Conservation (phyloP, 345 rosid species). For the Rhodamnia rubescens region DNA sequence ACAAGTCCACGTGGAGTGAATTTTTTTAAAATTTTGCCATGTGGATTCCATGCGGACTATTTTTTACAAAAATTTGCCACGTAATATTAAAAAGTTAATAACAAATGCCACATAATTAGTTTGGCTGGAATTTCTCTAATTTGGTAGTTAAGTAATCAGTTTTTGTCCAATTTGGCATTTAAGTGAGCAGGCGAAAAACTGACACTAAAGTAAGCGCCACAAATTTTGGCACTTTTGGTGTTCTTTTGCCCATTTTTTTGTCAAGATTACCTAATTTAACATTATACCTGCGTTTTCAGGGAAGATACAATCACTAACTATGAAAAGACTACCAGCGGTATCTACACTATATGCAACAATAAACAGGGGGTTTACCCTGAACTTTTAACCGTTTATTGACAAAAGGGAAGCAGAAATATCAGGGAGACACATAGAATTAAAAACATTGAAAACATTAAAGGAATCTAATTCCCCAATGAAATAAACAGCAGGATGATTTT, state of each 20-base stretch:
- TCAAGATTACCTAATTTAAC: not conserved
- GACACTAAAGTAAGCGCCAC: no score
- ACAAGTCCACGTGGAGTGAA: no score
- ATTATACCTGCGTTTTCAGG: not conserved
- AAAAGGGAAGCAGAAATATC: not conserved
- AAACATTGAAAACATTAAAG: not conserved
- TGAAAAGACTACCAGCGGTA: not conserved
- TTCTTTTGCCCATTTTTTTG: not conserved
- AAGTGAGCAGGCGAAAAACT: no score
- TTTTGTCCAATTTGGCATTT: no score
- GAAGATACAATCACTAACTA: not conserved
- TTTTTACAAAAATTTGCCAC: no score
- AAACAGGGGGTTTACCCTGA: not conserved
- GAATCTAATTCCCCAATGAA: not conserved
- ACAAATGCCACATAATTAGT: no score
- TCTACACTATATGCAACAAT: not conserved
- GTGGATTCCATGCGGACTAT: no score
- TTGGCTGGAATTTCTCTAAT: no score
- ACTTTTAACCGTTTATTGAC: not conserved
- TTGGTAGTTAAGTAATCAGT: no score
- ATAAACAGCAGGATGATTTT: not conserved
- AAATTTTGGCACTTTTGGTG: no score
- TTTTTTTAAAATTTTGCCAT: no score
- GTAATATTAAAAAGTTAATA: no score
- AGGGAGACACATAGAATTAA: not conserved